phyloP scores from a whole-genome alignment of 495 filamentous ascomycete species.

The Penicillium antarcticum region DNA sequence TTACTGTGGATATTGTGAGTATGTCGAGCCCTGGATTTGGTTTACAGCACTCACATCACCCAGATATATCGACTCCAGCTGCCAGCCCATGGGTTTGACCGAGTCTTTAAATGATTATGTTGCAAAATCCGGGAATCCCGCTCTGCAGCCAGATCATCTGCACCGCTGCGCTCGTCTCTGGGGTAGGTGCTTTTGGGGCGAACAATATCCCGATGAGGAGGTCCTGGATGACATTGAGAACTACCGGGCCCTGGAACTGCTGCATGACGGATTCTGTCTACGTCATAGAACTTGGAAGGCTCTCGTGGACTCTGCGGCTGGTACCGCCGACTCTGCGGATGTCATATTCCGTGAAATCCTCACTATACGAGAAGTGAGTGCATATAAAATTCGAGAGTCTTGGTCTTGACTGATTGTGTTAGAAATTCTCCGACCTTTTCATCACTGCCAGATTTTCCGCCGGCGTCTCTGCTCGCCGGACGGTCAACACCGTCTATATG shows the following conservation, averaged over 20 bases:
- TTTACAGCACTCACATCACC: slow-evolving; percentile 2
- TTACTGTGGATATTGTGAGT: slow-evolving; percentile 40
- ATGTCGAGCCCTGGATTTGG: background rate
- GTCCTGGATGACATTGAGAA: slow-evolving; percentile 50
- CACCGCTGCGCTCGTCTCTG: slow-evolving; percentile 40
- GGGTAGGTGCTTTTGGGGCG: slow-evolving; percentile 44
- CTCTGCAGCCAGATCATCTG: slow-evolving; percentile 38
- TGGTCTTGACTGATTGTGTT: slow-evolving; percentile 1
- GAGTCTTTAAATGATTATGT: slow-evolving; percentile 41
- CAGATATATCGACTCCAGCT: slow-evolving; percentile 40
- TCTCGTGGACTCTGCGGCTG: slow-evolving; percentile 29
- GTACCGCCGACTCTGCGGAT: slow-evolving; percentile 25
- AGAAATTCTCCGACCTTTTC: slow-evolving; percentile 43
- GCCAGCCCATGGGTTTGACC: slow-evolving; percentile 30
- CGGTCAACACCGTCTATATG: slow-evolving; percentile 47
- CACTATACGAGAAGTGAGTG: slow-evolving; percentile 30
- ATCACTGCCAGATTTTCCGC: slow-evolving; percentile 41
- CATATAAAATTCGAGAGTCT: background rate
- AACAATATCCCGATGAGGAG: slow-evolving; percentile 44
- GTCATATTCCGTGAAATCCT: slow-evolving; percentile 33
- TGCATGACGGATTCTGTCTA: slow-evolving; percentile 33
- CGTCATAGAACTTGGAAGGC: slow-evolving; percentile 40
- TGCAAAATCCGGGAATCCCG: slow-evolving; percentile 31
- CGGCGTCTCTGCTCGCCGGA: slow-evolving; percentile 32
- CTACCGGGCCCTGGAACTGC: slow-evolving; percentile 36